Evolutionary conservation across 495 filamentous ascomycete species (phyloP).

Genomic region (Penicillium fimorum): DNA sequence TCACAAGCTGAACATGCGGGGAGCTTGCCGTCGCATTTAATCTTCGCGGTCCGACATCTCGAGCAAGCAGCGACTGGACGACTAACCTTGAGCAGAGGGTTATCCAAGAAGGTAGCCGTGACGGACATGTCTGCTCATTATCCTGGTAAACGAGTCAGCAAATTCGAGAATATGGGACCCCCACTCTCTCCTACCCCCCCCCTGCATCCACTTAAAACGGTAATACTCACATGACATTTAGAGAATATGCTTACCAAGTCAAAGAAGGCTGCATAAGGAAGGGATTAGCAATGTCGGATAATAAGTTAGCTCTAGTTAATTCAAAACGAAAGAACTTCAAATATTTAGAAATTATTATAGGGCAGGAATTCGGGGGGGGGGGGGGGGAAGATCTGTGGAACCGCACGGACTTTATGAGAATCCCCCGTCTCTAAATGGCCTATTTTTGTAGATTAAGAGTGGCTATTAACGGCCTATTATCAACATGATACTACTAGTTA

Average conservation of each 20-base stretch:
- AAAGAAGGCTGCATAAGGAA: slow-evolving; percentile 13
- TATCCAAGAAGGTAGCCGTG: slow-evolving; percentile 53
- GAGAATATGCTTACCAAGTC: background rate
- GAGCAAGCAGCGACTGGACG: slow-evolving; percentile 91
- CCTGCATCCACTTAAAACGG: slow-evolving; percentile 1
- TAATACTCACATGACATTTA: background rate
- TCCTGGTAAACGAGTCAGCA: background rate
- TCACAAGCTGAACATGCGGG: slow-evolving; percentile 93
- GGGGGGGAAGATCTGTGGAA: slow-evolving; percentile 1
- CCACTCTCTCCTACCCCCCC: background rate
- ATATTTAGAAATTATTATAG: background rate
- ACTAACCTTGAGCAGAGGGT: slow-evolving; percentile 82
- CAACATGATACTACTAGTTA: too few species aligned
- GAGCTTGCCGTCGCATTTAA: slow-evolving; percentile 93
- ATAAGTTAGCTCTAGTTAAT: slow-evolving; percentile 11
- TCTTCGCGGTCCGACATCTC: slow-evolving; percentile 87
- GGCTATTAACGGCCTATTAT: background rate
- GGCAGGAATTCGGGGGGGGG: background rate
- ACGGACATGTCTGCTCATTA: slow-evolving; percentile 23
- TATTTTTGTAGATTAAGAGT: background rate
- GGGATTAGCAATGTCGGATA: background rate
- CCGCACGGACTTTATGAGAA: background rate
- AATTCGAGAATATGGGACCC: background rate
- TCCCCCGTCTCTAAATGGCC: background rate
- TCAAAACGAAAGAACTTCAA: background rate